Conservation (phyloP, 257 asterid species). For the Capsicum rhomboideum region DNA sequence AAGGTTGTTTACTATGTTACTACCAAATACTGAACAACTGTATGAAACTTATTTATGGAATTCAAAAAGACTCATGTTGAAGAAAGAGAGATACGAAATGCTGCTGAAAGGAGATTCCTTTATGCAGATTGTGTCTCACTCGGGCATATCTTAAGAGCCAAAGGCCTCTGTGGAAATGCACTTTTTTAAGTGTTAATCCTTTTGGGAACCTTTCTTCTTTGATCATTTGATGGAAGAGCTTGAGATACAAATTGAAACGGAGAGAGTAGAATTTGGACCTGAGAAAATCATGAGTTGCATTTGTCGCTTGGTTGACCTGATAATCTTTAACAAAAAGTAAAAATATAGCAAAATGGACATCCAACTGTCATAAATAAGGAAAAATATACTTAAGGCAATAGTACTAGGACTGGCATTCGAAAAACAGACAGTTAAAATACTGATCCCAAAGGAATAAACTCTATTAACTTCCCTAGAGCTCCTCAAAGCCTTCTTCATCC, state of each 20-base stretch:
- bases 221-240: neutral
- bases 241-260: neutral
- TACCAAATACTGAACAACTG: neutral
- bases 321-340: neutral
- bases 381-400: neutral
- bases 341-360: neutral
- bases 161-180: neutral
- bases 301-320: neutral
- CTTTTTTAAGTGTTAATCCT: neutral
- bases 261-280: too few species aligned
- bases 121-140: neutral
- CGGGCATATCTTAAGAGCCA: neutral
- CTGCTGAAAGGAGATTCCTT: neutral
- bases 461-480: slow-evolving; percentile 27
- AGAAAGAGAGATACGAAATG: neutral
- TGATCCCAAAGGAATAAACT: neutral
- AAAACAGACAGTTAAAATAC: neutral
- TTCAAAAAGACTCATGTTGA: neutral
- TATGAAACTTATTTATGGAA: neutral
- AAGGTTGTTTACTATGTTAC: neutral
- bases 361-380: neutral
- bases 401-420: neutral
- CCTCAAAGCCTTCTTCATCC: slow-evolving; percentile 90
- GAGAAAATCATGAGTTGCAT: neutral
- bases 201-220: neutral